Conservation (phyloP, 2,329 filamentous ascomycete genomes). For the Mycosphaerelloides madeirae region DNA sequence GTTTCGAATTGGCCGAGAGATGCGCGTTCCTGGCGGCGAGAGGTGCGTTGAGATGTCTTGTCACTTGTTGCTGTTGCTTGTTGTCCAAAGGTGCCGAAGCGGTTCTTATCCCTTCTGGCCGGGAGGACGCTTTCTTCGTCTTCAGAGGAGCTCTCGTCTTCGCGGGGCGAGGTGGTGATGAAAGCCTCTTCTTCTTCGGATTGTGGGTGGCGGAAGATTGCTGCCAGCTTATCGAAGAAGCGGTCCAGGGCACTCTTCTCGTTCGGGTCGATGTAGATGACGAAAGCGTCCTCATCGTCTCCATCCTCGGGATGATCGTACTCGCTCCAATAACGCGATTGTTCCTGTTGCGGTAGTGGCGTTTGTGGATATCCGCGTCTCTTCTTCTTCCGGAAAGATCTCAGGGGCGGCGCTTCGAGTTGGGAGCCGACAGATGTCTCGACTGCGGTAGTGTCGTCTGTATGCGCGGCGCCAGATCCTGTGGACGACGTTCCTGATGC, state of each 20-base stretch:
- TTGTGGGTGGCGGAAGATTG: slow-evolving; percentile 31
- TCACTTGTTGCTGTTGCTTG: slow-evolving; percentile 1
- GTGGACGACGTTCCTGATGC: slow-evolving; percentile 17
- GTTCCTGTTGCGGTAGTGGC: slow-evolving; percentile 19
- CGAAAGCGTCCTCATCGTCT: slow-evolving; percentile 56
- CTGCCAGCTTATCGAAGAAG: slow-evolving; percentile 50
- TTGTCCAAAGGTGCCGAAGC: slow-evolving; percentile 17
- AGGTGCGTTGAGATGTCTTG: neutral
- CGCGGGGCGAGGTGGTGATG: slow-evolving; percentile 13
- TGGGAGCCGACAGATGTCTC: slow-evolving; percentile 29
- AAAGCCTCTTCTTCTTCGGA: slow-evolving; percentile 24
- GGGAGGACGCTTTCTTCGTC: slow-evolving; percentile 20
- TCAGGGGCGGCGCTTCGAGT: slow-evolving; percentile 36
- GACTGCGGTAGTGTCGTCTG: slow-evolving; percentile 31
- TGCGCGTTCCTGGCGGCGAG: neutral
- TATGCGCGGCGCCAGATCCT: slow-evolving; percentile 35
- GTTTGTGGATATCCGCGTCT: slow-evolving; percentile 30
- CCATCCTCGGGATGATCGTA: slow-evolving; percentile 75
- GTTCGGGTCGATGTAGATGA: slow-evolving; percentile 70
- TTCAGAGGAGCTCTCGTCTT: slow-evolving; percentile 30
- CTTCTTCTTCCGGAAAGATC: slow-evolving; percentile 42
- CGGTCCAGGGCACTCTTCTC: slow-evolving; percentile 61
- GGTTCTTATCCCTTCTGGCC: slow-evolving; percentile 3
- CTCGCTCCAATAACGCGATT: slow-evolving; percentile 70
- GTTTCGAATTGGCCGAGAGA: slow-evolving; percentile 30